phyloP scores from a whole-genome alignment of 306 rosid genomes.

The Casuarina glauca region DNA sequence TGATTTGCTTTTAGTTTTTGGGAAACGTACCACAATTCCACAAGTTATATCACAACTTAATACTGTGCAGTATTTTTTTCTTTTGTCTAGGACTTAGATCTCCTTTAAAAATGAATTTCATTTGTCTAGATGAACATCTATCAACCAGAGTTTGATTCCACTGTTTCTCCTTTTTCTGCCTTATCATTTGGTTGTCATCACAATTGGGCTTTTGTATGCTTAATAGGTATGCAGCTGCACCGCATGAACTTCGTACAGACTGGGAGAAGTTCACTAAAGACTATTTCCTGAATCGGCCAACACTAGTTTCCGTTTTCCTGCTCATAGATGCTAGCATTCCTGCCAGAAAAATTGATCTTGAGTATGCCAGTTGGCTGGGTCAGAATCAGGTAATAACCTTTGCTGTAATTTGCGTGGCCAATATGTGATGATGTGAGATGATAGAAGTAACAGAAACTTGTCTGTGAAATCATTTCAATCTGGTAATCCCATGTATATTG shows the following conservation, averaged over 20 bases:
- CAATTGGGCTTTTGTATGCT: constrained; percentile 18
- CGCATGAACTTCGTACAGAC: constrained; percentile 78
- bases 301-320: constrained; percentile 89
- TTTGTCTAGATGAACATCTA: not conserved
- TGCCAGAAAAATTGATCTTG: constrained; percentile 81
- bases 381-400: constrained; percentile 71
- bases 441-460: not conserved
- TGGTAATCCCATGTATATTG: not conserved
- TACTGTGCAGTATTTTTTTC: not conserved
- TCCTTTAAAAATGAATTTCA: not conserved
- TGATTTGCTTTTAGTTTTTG: not conserved
- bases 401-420: constrained; percentile 1
- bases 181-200: not conserved
- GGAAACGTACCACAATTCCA: not conserved
- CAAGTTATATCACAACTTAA: not conserved
- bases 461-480: constrained; percentile 1
- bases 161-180: not conserved
- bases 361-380: constrained; percentile 96
- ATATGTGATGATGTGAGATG: not conserved
- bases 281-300: constrained; percentile 80
- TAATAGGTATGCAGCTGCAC: constrained; percentile 92
- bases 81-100: not conserved
- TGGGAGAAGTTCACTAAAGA: constrained; percentile 92
- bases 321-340: constrained; percentile 99
- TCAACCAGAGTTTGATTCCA: constrained; percentile 15